Evolutionary conservation across 2,329 filamentous ascomycete genomes (phyloP).

Genomic region (Thielaviopsis populi): DNA sequence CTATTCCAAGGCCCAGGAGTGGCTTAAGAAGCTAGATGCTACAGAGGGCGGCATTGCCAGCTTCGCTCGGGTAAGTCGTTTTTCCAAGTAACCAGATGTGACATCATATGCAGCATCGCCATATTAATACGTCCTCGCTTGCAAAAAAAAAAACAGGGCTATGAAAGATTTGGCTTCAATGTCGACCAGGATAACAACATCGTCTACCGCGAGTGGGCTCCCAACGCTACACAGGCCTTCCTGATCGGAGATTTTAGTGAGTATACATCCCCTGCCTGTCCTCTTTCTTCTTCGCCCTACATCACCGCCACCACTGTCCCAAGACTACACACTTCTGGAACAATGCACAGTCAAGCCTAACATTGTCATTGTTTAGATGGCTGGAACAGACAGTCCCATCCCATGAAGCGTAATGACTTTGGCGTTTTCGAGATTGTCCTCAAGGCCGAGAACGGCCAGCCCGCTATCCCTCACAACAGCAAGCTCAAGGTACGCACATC

Average conservation of each 20-base stretch:
- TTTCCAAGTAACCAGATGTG: neutral
- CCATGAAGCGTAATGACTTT: slow-evolving; percentile 73
- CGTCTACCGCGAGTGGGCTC: slow-evolving; percentile 89
- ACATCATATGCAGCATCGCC: neutral
- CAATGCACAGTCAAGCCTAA: slow-evolving; percentile 3
- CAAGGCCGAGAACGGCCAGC: slow-evolving; percentile 55
- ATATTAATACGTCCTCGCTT: neutral
- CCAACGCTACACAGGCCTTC: slow-evolving; percentile 69
- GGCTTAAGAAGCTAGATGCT: slow-evolving; percentile 72
- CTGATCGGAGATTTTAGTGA: slow-evolving; percentile 90
- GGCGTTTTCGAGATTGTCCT: slow-evolving; percentile 77
- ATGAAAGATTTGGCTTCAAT: slow-evolving; percentile 74
- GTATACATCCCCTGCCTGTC: slow-evolving; percentile 21
- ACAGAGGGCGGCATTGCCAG: slow-evolving; percentile 80
- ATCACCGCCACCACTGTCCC: neutral
- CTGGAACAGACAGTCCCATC: slow-evolving; percentile 71
- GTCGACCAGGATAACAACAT: slow-evolving; percentile 72
- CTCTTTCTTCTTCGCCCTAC: neutral
- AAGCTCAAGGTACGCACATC: slow-evolving; percentile 66
- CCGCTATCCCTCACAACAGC: slow-evolving; percentile 79
- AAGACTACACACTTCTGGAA: neutral
- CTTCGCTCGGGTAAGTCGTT: slow-evolving; percentile 57
- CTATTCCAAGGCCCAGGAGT: slow-evolving; percentile 65
- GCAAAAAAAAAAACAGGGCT: slow-evolving; percentile 45
- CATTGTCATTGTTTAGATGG: slow-evolving; percentile 40